These are phyloP conservation scores for Hypoxylon cercidicola DNA, from an alignment of 495 filamentous ascomycete species.

Conservation along the genomic window DNA sequence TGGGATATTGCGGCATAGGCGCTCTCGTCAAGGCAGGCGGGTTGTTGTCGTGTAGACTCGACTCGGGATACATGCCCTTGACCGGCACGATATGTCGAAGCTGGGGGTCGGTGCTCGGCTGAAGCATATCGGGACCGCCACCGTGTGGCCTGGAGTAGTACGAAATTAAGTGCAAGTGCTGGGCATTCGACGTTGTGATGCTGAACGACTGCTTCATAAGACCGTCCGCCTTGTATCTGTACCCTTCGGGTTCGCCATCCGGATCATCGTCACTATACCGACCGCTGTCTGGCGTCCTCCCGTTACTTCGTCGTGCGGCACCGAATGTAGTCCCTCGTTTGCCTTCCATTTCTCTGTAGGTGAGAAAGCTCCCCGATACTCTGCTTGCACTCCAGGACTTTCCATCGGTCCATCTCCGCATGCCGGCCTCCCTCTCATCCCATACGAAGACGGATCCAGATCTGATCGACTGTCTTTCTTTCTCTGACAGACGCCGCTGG, in stretches of 20 bases:
- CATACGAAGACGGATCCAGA: constrained; percentile 98
- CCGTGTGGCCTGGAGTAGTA: constrained; percentile 87
- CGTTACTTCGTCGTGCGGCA: constrained; percentile 65
- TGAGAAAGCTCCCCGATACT: constrained; percentile 96
- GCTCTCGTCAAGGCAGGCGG: constrained; percentile 58
- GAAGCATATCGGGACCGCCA: constrained; percentile 71
- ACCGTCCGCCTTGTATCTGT: constrained; percentile 95
- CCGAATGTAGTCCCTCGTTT: constrained; percentile 73
- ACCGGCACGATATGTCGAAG: constrained; percentile 84
- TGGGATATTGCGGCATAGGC: constrained; percentile 59
- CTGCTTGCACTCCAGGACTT: constrained; percentile 99
- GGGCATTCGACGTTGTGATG: constrained; percentile 88
- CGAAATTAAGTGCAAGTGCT: constrained; percentile 96
- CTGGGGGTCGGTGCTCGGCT: constrained; percentile 81
- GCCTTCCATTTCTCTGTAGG: constrained; percentile 98
- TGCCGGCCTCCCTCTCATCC: constrained; percentile 98
- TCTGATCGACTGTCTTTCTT: constrained; percentile 92
- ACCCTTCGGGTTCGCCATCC: constrained; percentile 92
- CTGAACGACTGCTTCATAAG: constrained; percentile 99
- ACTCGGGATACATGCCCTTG: constrained; percentile 97
- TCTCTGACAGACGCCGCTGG: constrained; percentile 92
- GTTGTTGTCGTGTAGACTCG: constrained; percentile 86
- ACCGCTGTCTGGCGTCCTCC: constrained; percentile 83
- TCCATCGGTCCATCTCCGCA: constrained; percentile 98
- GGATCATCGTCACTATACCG: constrained; percentile 83